These are phyloP conservation scores for Trypanosoma mega DNA, from an alignment of 208 protist species.

Conservation along the genomic window DNA sequence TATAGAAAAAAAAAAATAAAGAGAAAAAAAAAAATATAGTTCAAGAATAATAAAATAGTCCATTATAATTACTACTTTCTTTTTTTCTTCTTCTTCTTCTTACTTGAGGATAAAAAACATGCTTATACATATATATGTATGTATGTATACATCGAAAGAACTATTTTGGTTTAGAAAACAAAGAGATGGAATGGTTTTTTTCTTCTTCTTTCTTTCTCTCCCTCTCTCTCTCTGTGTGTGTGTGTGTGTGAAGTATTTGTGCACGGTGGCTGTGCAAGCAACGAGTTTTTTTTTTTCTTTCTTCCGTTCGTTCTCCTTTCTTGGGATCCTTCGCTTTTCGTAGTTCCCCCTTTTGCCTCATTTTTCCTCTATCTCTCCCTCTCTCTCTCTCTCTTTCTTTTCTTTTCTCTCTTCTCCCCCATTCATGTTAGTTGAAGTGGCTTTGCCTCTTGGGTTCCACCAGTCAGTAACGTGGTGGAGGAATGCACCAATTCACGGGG, in stretches of 20 bases:
- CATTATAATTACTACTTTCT: too few species aligned
- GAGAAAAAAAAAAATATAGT: slow-evolving; percentile 4
- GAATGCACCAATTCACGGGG: slow-evolving; percentile 49
- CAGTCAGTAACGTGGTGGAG: slow-evolving; percentile 16
- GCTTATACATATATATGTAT: not conserved
- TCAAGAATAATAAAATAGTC: not conserved
- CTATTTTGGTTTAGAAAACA: too few species aligned
- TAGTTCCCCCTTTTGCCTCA: too few species aligned
- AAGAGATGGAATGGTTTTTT: too few species aligned
- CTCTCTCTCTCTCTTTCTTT: not conserved
- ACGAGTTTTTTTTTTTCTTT: too few species aligned
- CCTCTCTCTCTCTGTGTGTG: too few species aligned
- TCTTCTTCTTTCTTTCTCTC: too few species aligned
- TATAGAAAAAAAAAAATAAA: not conserved
- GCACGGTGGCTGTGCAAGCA: too few species aligned
- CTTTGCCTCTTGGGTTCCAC: slow-evolving; percentile 3
- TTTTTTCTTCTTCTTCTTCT: not conserved
- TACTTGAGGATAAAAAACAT: too few species aligned
- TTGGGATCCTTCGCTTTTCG: too few species aligned
- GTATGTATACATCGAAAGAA: not conserved
- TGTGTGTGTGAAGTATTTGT: too few species aligned
- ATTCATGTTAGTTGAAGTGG: slow-evolving; percentile 16
- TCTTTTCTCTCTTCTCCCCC: slow-evolving; percentile 3
- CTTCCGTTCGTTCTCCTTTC: too few species aligned
- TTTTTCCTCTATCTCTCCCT: not conserved